These are phyloP conservation scores for Thelephora aurantiotincta DNA, from an alignment of 768 basidiomycete species.

Conservation along the genomic window DNA sequence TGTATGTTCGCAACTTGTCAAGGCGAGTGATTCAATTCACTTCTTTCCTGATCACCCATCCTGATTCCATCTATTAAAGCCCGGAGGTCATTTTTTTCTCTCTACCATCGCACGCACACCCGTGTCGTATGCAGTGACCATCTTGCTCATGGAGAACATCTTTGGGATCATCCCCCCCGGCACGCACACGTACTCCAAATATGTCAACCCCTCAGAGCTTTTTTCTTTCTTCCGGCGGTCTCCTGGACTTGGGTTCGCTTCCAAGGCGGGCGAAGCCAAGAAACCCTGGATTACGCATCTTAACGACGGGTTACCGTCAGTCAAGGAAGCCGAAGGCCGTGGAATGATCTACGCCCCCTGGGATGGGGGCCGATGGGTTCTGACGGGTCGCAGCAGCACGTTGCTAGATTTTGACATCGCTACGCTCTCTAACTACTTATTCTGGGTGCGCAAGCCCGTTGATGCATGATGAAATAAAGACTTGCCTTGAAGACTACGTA, in stretches of 20 bases:
- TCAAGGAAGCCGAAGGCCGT: conserved; percentile 64
- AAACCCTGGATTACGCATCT: conserved; percentile 47
- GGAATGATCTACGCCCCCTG: conserved; percentile 70
- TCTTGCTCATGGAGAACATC: conserved; percentile 70
- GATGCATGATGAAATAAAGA: conserved; percentile 1
- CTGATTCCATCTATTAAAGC: conserved; percentile 31
- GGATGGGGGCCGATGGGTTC: conserved; percentile 48
- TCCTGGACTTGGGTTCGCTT: conserved; percentile 11
- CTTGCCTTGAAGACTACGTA: background rate
- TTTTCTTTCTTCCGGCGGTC: conserved; percentile 66
- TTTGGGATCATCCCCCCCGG: conserved; percentile 69
- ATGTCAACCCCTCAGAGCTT: conserved; percentile 76
- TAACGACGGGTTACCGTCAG: conserved; percentile 34
- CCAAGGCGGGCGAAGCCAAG: background rate
- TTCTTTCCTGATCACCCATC: background rate
- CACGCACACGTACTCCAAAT: conserved; percentile 90
- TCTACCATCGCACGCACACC: conserved; percentile 88
- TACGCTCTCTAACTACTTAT: conserved; percentile 63
- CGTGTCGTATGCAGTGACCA: conserved; percentile 54
- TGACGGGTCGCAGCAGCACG: conserved; percentile 42
- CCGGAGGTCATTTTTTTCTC: conserved; percentile 89
- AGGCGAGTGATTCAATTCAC: conserved; percentile 32
- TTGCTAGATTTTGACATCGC: conserved; percentile 22
- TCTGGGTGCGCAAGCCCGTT: conserved; percentile 68
- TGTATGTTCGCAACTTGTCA: conserved; percentile 73